Evolutionary conservation across 2,329 filamentous ascomycete genomes (phyloP), one percentile per base, ranked within the genome.

Genomic region (Calonectria pauciramosa): DNA sequence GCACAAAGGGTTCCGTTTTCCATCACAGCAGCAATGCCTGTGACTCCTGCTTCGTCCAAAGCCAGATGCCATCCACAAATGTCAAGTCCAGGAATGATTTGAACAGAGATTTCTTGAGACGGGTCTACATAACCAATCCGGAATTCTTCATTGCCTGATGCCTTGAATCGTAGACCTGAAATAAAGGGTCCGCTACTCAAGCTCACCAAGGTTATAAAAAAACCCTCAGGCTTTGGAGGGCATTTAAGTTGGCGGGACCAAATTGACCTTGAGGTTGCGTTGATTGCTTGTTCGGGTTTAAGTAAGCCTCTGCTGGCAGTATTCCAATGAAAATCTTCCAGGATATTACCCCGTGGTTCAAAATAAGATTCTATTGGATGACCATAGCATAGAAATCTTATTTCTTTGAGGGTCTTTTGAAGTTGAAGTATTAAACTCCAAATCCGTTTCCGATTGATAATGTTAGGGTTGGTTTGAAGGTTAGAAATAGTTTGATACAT

Each of bases 21-120:
- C 18, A 54, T 38, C 1, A 74, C 4, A 1, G 49, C 59, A 16
- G 74, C 59, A 41, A 76, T 26, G 0, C 72, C 74, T 28, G 20
- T 32, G 41, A 74, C 36, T 3, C 74, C 72, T 3, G 13, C 8
- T 20, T 13, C 18, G 18, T 74, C 64, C 8, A 70, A n/a, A 2
- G 74, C 74, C 1, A 74, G 13, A 5, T 70, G 63, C 71, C 71
- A 76, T 3, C 72, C 72, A 4, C 30, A 54, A n/a, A 76, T 68
- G 16, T 30, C 7, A 26, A 56, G 68, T 1, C 16, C 9, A n/a
- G 26, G 23, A 16, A 38, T 14, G 18, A 72, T 72, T 10, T 16
- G 3, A 32, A 76, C 28, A 28, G n/a, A 32, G 14, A 70, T 20
- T 28, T 74, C 69, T 13, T 41, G 16, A 9, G 23, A 11, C 23